These are phyloP conservation scores for Chrysoporthe cubensis DNA, from an alignment of 2,329 filamentous ascomycete genomes.

Conservation along the genomic window DNA sequence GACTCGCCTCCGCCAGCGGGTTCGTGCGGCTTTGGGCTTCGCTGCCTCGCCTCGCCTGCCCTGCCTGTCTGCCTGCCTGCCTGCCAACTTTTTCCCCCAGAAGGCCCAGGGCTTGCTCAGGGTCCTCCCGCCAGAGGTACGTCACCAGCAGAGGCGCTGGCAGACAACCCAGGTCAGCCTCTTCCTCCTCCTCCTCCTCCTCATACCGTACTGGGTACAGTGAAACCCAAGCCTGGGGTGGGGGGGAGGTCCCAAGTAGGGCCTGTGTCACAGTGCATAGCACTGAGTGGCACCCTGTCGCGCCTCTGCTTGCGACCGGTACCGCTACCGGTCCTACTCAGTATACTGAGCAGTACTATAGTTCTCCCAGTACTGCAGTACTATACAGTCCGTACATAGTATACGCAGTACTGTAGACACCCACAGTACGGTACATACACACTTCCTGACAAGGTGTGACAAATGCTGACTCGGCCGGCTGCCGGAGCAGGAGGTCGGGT, in stretches of 20 bases:
- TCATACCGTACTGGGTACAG: neutral
- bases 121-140: slow-evolving; percentile 7
- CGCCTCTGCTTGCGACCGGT: no score
- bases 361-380: no score
- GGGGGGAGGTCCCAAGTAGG: no score
- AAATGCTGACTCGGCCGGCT: neutral
- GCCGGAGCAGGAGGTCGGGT: neutral
- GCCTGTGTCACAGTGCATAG: no score
- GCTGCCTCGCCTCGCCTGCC: neutral
- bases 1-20: slow-evolving; percentile 3
- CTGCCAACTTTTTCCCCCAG: neutral
- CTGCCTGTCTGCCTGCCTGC: neutral
- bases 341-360: no score
- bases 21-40: neutral
- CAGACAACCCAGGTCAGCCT: neutral
- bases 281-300: no score
- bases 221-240: no score
- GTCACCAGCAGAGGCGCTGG: neutral
- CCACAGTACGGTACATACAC: neutral
- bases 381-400: no score
- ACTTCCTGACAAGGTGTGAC: neutral
- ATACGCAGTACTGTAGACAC: neutral
- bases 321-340: no score
- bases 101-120: neutral
- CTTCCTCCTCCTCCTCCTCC: neutral